Conservation (phyloP, 2,329 filamentous ascomycete species). For the Mycosphaerelloides madeirae region DNA sequence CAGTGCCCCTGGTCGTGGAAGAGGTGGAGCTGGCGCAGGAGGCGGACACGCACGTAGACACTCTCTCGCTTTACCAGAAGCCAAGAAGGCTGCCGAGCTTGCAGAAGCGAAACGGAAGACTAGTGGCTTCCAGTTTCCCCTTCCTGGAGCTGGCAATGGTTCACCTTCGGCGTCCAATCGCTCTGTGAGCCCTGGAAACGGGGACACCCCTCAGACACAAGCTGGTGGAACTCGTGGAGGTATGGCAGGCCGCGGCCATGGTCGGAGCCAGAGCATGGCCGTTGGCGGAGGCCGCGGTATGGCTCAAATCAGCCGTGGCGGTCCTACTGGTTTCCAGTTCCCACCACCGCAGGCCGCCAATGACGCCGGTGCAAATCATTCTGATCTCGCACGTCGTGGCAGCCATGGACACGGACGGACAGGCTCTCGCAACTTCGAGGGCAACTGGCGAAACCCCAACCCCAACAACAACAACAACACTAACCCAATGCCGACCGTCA, state of each 20-base stretch:
- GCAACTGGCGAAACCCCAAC: constrained; percentile 90
- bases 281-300: constrained; percentile 64
- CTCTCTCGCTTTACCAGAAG: constrained; percentile 88
- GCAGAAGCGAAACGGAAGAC: constrained; percentile 96
- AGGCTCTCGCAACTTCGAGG: constrained; percentile 89
- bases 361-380: constrained; percentile 45
- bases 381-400: constrained; percentile 70
- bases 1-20: constrained; percentile 60
- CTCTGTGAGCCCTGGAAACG: constrained; percentile 53
- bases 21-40: constrained; percentile 63
- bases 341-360: constrained; percentile 46
- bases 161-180: constrained; percentile 47
- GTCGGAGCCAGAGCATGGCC: constrained; percentile 87
- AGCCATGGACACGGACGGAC: constrained; percentile 75
- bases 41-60: constrained; percentile 88
- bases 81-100: constrained; percentile 93
- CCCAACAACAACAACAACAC: constrained; percentile 32
- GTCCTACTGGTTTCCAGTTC: constrained; percentile 66
- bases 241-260: constrained; percentile 45
- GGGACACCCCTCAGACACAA: constrained; percentile 21
- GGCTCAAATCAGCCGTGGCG: constrained; percentile 55
- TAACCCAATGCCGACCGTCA: constrained; percentile 33
- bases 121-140: constrained; percentile 90
- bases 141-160: constrained; percentile 59
- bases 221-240: constrained; percentile 30